Evolutionary conservation across 2,329 filamentous ascomycete species (phyloP), one percentile per base, ranked within the genome.

Genomic region (Fusarium verticillioides): DNA sequence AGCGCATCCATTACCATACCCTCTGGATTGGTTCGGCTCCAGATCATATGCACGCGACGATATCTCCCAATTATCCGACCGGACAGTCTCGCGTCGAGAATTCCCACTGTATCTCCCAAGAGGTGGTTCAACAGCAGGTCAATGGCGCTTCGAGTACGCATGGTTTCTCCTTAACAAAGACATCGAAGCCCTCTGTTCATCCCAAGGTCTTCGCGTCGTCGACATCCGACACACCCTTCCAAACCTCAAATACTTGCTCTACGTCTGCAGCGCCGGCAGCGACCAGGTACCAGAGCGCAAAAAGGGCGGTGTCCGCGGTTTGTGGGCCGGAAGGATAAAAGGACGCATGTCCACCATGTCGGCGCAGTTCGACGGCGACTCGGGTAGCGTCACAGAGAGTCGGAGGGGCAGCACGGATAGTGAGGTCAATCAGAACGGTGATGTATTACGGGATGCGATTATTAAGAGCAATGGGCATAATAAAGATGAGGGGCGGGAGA

Each of bases 141-240:
- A 95, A 50, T 98, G 96, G 84, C 91, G 96, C 5, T 98, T 98
- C 81, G 96, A 98, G 77, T 99, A 98, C 81, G 96, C 88, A 16
- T 96, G 97, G 79, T 99, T 98, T 78, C 85, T 98, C n/a, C 87
- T 99, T 19, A 98, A 98, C 84, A 98, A 98, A 83, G 87, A 98
- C 79, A 95, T 99, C 63, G 95, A 98, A 76, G 83, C 86, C 0
- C 84, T 92, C 7, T 91, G 90, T 67, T 83, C 85, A 7, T 85
- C 87, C 2, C 91, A 95, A 73, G 92, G 92, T 0, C 85, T 98
- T 18, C 91, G 92, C 52, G 91, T 97, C 2, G 88, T 98, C 71
- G 96, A 99, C 78, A 94, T 98, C 23, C 89, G 96, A 9, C 94
- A 98, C 75, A 97, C 96, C 0, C 84, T 98, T 11, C 95, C 96